Base-by-base conservation (phyloP, 1,139 yeast genomes). In the Scheffersomyces parashehatae region DNA sequence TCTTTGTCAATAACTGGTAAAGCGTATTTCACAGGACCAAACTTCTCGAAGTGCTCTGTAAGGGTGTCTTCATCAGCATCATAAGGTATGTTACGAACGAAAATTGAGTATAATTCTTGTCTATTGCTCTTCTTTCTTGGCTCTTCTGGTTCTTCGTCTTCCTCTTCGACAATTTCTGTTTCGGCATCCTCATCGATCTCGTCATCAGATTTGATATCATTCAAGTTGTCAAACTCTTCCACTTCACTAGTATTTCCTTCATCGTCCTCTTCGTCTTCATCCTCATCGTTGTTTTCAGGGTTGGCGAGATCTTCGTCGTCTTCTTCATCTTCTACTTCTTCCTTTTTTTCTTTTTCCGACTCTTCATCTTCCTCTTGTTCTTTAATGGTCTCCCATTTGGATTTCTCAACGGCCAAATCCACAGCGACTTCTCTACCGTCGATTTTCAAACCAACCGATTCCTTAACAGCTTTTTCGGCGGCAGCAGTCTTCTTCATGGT, bases 391-490 rank as follows among this genome's bases (percentile, higher is more conserved):
- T 77, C 77, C 97, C 97, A 93, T 58, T 83, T 85, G 34, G 83
- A 77, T 68, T 91, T 93, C 63, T 89, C 93, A 46, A 93, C 72
- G 2, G 99, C 97, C 65, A 85, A 87, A 75, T 88, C 97, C 26
- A 93, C 98, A 29, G 96, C 95, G 41, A 93, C 97, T 55, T 83
- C 86, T 65, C 99, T 81, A 2, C 93, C 98, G 56, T 85, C 90
- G 46, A 95, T 87, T 65, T 88, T 83, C 56, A 91, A 68, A 4
- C 88, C 96, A 40, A 67, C 70, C 28, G 83, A 75, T 35, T 78
- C 90, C 54, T 87, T 86, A 31, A 91, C 83, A 1, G 97, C 99
- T 46, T 71, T 76, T 56, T 82, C 84, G 38, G 99, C 98, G 51
- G 87, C 83, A 28, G 81, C 70, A 48, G 82, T 75, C 60, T 85